Base-by-base conservation (phyloP, 2,329 filamentous ascomycete genomes). In the Aspergillus proliferans region DNA sequence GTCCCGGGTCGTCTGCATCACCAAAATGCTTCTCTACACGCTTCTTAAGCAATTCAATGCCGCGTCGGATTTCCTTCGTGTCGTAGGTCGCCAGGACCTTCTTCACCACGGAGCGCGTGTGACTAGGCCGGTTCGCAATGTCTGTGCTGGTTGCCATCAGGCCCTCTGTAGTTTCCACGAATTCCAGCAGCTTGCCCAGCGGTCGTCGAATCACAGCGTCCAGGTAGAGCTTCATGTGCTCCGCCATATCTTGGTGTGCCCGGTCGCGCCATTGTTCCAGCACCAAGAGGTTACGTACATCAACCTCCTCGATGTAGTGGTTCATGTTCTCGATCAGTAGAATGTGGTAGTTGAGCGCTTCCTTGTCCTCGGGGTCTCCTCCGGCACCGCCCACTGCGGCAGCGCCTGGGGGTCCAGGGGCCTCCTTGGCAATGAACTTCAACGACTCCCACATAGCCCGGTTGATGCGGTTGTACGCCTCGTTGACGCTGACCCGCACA, bases 281-380 rank as follows among this genome's bases (percentile, higher is more conserved):
- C 1, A 95, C 83, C 6, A 86, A 80, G 53, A 93, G 82, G 34
- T 81, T 79, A 15, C 82, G 80, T 14, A 85, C 74, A 57, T 95
- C 88, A 7, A 95, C 86, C 68, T 96, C 91, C 66, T 97, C 91
- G 9, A 93, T 76, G 71, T 95, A 97, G 70, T 95, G 90, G 64
- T 96, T 94, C 90, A 96, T 96, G 69, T 98, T 98, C 70, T 98
- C 92, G 58, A 98, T 97, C 47, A 97, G 79, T 30, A 97, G 79
- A 61, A 98, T 95, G 69, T 97, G 91, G 72, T 95, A 95, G 72
- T 97, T 97, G 52, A 98, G 80, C 4, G 90, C 88, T 68, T 96
- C 91, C 71, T 98, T 97, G 65, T 97, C 93, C 67, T 97, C 93
- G 1, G 82, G 80, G 59, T 87, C 85, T n/a, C 76, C 75, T 19